Base-by-base conservation (phyloP, 1,284 basidiomycete genomes). In the Malassezia vespertilionis region DNA sequence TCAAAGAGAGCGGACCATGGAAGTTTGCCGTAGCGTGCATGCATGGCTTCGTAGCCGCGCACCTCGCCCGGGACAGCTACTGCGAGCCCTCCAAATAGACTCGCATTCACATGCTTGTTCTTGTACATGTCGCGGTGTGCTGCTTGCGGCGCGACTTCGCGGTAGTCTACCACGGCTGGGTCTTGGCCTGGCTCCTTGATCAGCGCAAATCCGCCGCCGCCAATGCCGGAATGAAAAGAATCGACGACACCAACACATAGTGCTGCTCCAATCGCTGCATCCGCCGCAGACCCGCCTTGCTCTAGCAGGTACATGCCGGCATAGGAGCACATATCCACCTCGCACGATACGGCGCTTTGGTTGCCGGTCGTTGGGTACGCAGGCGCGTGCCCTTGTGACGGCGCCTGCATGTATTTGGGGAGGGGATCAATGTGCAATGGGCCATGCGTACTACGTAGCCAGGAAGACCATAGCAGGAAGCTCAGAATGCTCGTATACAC, bases 151-250 rank as follows among this genome's bases (percentile, higher is more conserved):
- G 65, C 63, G 4, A 63, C 69, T 60, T 74, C 74, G 12, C 74
- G 62, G 54, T 74, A 73, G 59, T 75, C 74, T 26, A 74, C 65
- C 24, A 66, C 65, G 21, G 69, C 57, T 46, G 73, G 72, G 5
- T 50, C 61, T 7, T 41, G 33, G 2, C 36, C 45, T 14, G 44
- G 44, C 20, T 42, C 26, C 23, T 64, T 59, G 20, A 68, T 52
- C 17, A 68, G 45, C n/a, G 58, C 58, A 35, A 63, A 60, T 0
- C 65, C 65, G 9, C 65, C 65, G 2, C 74, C 73, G 4, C 72
- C 73, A 23, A 74, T 71, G 6, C 73, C 73, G 1, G 68, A 71
- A 52, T 73, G 72, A 54, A 69, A 75, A 1, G 63, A 60, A n/a
- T 60, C 52, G 37, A 74, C 67, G 15, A 61, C 63, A 4, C 73